These are phyloP conservation scores for Bonia amplexicaulis DNA, from an alignment of 176 grass and related monocot genomes.

Conservation along the genomic window DNA sequence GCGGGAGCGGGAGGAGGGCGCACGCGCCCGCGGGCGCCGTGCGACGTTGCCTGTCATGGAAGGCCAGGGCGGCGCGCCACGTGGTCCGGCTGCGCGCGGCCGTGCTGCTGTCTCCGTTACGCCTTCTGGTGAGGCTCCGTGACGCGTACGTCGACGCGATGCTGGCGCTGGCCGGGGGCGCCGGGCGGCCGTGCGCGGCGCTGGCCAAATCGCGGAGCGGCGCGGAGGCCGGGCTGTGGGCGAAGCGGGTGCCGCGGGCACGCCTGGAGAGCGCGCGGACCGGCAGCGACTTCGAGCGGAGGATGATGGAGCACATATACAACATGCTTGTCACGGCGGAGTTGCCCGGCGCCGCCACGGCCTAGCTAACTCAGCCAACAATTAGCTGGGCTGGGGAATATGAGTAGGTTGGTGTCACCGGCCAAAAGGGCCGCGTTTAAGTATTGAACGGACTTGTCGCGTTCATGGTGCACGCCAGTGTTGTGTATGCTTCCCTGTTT, in stretches of 20 bases:
- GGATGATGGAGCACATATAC: slow-evolving; percentile 63
- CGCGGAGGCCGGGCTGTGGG: slow-evolving; percentile 27
- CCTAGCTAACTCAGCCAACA: neutral
- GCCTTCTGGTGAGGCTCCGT: slow-evolving; percentile 21
- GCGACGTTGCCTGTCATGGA: neutral
- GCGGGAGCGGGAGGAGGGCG: neutral
- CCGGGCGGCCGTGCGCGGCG: slow-evolving; percentile 5
- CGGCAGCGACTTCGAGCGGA: slow-evolving; percentile 43
- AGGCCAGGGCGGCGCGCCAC: neutral
- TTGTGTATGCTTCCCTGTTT: neutral
- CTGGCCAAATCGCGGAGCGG: slow-evolving; percentile 25
- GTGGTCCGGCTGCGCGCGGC: slow-evolving; percentile 1
- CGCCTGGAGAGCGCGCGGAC: neutral
- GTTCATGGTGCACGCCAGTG: neutral
- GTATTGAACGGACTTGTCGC: no score
- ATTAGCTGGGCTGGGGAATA: neutral
- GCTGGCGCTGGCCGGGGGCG: slow-evolving; percentile 35
- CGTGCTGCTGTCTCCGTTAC: slow-evolving; percentile 25
- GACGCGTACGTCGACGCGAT: slow-evolving; percentile 57
- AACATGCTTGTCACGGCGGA: slow-evolving; percentile 41
- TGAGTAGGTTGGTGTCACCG: neutral
- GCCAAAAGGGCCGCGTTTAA: neutral
- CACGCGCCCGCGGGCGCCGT: neutral
- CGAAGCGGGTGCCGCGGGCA: slow-evolving; percentile 36
- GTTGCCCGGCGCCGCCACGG: slow-evolving; percentile 25